Evolutionary conservation across 768 basidiomycete species (phyloP), one percentile per base, ranked within the genome.

Genomic region (Calvatia gigantea): DNA sequence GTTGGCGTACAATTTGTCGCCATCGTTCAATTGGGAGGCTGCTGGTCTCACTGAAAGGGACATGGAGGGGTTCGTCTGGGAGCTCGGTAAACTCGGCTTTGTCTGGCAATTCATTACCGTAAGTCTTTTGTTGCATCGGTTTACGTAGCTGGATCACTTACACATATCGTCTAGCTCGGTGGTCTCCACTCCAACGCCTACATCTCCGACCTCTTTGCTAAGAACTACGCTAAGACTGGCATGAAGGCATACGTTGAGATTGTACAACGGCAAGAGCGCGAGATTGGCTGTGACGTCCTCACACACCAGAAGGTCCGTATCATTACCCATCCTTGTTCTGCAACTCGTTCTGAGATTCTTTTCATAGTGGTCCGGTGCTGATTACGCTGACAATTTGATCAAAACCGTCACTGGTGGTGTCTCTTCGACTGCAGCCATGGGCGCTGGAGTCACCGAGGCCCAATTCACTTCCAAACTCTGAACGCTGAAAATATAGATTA

Each of bases 31-130:
- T 63, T 94, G 91, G 90, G 89, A 91, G 62, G 94, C 92, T 1
- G 96, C 96, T 12, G 97, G 97, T 14, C 80, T 99, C 15, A 84
- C 81, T 39, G 81, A 86, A 63, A 77, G 78, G 60, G 92, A 94
- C 62, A 98, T 93, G 93, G 80, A 91, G 69, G 73, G 79, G 35
- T 98, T 83, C 68, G 83, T 98, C 33, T 96, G 95, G 96, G 81
- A 92, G 64, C 78, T 99, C 23, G 96, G 92, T 44, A 95, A 89
- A 76, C 84, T 97, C 44, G 95, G 95, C 32, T 98, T 98, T 72
- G 87, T 94, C 63, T 98, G 95, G 94, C 95, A 98, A 71, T 98
- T 99, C 77, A 97, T 98, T 72, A 97, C 95, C 62, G 92, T 94
- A 49, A 64, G 89, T 62, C 27, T 6, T 45, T 31, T 57, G 21